Percentiles rank a stretch among this genome's conserved stretches.
These are phyloP conservation scores for Conoideocrella luteorostrata DNA, from an alignment of 2,329 filamentous ascomycete genomes.

Conservation along the genomic window DNA sequence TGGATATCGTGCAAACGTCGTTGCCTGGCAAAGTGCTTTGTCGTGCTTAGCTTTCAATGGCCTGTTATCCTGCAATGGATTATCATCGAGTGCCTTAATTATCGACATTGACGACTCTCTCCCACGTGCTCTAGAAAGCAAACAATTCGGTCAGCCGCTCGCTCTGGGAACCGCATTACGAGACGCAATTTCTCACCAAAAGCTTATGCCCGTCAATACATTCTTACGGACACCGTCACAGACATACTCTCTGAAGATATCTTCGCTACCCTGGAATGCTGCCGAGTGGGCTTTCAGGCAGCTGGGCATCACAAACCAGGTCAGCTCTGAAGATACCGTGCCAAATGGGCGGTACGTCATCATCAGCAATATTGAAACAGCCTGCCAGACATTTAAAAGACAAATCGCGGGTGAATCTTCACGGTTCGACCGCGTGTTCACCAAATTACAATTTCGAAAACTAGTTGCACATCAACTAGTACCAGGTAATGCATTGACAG, in stretches of 20 bases:
- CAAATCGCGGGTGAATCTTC: slow-evolving; percentile 35
- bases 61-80: slow-evolving; percentile 34
- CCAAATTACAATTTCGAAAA: slow-evolving; percentile 56
- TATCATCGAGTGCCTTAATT: slow-evolving; percentile 41
- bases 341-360: slow-evolving; percentile 60
- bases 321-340: slow-evolving; percentile 46
- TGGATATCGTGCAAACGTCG: slow-evolving; percentile 73
- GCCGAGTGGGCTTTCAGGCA: slow-evolving; percentile 70
- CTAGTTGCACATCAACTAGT: slow-evolving; percentile 49
- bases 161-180: slow-evolving; percentile 70
- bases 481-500: slow-evolving; percentile 44
- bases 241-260: slow-evolving; percentile 66
- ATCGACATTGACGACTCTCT: slow-evolving; percentile 57
- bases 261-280: slow-evolving; percentile 62
- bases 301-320: slow-evolving; percentile 52
- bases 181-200: slow-evolving; percentile 63
- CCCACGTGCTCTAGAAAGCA: slow-evolving; percentile 63
- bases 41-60: slow-evolving; percentile 62
- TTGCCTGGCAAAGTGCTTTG: slow-evolving; percentile 72
- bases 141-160: slow-evolving; percentile 73
- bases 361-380: slow-evolving; percentile 54
- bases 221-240: slow-evolving; percentile 62
- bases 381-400: slow-evolving; percentile 47
- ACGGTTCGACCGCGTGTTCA: slow-evolving; percentile 61
- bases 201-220: slow-evolving; percentile 63